Base-by-base conservation (phyloP, 140 eudicot genomes). In the Oenanthe javanica region DNA sequence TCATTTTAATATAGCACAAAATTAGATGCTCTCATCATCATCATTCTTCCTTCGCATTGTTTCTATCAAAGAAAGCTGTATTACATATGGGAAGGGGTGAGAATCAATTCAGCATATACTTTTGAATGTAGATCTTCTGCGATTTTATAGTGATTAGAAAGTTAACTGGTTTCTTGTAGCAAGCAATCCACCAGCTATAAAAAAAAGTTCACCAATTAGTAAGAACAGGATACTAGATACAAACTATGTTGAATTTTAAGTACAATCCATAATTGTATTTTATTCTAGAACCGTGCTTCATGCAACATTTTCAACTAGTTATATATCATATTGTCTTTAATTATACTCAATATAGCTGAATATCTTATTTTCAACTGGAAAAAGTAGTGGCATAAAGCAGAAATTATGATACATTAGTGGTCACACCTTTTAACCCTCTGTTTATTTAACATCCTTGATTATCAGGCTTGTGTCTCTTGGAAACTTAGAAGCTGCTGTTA, bases 401-500 rank as follows among this genome's bases (percentile, higher is more conserved):
- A 70, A 38, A 21, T 8, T 42, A 45, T 45, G 25, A 36, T 42
- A 72, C 11, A 73, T 11, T 43, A 15, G 19, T 36, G 40, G 40
- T 46, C 27, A n/a, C 6, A 25, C 7, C 57, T 46, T 46, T 1
- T 46, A 73, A 47, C 23, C 16, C 79, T 77, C 40, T 11, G 21
- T 64, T 19, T 16, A 38, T 21, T 36, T 54, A 10, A 63, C 77
- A 6, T 75, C 15, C 47, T 79, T 83, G 63, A 77, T 88, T 77
- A 61, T 48, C 87, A 95, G 98, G 89, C 97, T 95, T 42, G 97
- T 95, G 55, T 86, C 99, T 49, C 87, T 95, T 75, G 99, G 99
- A 81, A 95, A 95, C 89, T 79, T 95, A 84, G 97, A 95, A 86
- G 93, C 86, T 82, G 99, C 99, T 46, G 97, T 95, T n/a, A 92